Percentiles rank a stretch among this genome's conserved stretches.
Conservation (phyloP, 177 flowering plant species). For the Telopea speciosissima region DNA sequence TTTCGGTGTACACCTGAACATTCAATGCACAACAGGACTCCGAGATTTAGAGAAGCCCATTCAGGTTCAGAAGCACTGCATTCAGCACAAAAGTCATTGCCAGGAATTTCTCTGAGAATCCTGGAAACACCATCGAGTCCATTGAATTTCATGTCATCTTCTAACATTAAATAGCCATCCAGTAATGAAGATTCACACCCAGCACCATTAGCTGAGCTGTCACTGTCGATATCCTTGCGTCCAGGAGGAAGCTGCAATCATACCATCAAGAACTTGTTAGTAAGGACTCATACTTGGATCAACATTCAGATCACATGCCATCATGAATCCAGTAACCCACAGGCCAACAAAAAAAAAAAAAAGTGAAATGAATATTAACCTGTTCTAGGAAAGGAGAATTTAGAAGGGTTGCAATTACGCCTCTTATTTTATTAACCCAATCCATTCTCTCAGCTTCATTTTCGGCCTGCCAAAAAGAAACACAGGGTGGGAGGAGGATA, state of each 20-base stretch:
- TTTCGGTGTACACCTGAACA: constrained; percentile 97
- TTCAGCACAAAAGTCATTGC: constrained; percentile 90
- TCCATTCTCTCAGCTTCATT: constrained; percentile 84
- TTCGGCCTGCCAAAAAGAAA: constrained; percentile 63
- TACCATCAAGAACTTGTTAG: constrained; percentile 1
- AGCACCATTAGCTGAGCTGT: constrained; percentile 18
- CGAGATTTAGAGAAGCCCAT: constrained; percentile 96
- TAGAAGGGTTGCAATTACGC: constrained; percentile 78
- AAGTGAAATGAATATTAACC: constrained; percentile 38
- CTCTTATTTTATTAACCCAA: constrained; percentile 85
- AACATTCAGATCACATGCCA: constrained; percentile 1
- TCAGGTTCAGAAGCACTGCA: constrained; percentile 81
- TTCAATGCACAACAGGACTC: constrained; percentile 76
- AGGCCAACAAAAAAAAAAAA: too few relatives aligned
- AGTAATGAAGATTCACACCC: constrained; percentile 20
- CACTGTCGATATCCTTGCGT: constrained; percentile 18
- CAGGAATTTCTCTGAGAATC: constrained; percentile 61
- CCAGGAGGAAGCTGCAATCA: constrained; percentile 29
- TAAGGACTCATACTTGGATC: constrained; percentile 9
- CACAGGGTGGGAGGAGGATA: too few relatives aligned
- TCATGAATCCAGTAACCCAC: too few relatives aligned
- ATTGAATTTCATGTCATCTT: constrained; percentile 29
- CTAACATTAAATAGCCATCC: constrained; percentile 20
- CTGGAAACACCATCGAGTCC: constrained; percentile 40
- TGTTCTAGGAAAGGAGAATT: constrained; percentile 62